Evolutionary conservation across 176 grass and related monocot genomes (phyloP), one percentile per base, ranked within the genome.

Genomic region (Saccharum spontaneum): DNA sequence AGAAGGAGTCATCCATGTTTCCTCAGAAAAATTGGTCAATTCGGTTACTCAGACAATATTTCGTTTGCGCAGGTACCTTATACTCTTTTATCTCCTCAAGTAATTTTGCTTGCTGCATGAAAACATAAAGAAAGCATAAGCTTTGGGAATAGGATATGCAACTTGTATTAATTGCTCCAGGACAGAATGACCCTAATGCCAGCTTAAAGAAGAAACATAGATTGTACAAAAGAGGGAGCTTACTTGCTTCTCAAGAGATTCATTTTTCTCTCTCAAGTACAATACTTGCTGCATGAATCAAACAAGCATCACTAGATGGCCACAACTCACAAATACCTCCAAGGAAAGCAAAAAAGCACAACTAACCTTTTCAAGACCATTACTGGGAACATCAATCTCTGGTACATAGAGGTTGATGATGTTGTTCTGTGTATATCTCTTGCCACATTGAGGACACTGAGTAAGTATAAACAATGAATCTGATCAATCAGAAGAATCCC

Each of bases 351-450:
- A 62, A 89, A 37, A 36, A 43, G 82, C 43, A 67, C 63, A 79
- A 50, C 76, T 48, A 86, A 94, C 96, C 91, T 92, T 95, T 90
- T 95, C 87, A 78, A 98, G 85, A 87, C 95, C 93, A 88, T 95
- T 89, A 81, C 89, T 95, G 75, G 91, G 86, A 87, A 95, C 93
- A 79, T 43, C 88, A 85, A 95, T 91, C 54, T 86, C 83, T 73
- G 97, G 97, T 83, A 77, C 93, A 89, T 92, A 98, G 50, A 98
- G 87, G 75, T 92, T 94, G 88, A 95, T 95, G 65, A 98, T 98
- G 50, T 88, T 20, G 77, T 87, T 92, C 67, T 59, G 74, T 67
- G 80, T 85, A 67, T 89, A 95, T 41, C 82, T 86, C 78, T 77
- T 83, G 79, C 91, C 88, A 52, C 97, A 98, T 54, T 98, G 97